Base-by-base conservation (phyloP, 495 filamentous ascomycete genomes). In the Annulohypoxylon bovei region DNA sequence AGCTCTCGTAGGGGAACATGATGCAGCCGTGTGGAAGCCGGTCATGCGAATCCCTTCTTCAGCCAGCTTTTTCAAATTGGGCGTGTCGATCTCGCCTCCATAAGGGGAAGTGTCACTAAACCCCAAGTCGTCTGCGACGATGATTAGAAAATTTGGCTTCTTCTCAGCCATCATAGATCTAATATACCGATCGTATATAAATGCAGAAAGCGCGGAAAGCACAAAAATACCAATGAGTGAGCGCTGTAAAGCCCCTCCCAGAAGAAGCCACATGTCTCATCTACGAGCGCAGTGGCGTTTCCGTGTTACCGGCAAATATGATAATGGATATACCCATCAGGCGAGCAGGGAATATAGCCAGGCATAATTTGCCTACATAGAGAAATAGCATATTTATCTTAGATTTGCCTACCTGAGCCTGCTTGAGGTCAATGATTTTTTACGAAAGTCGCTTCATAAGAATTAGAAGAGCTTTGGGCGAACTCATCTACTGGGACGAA, bases 91-190 rank as follows among this genome's bases (percentile, higher is more conserved):
- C 78, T 89, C 88, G 72, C 85, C 82, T 62, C 88, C 88, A 67
- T 87, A 90, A 70, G 83, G 87, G 56, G 82, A 81, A 52, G 87
- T 82, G 63, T 89, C 88, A 35, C 83, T 86, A 80, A 87, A 90
- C 57, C 88, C 85, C n/a, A 89, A 78, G 71, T 90, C 87, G 73
- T 90, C 87, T 59, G 85, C 87, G 49, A 88, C 83, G 53, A 89
- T 82, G 62, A 90, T 78, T 57, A 89, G 83, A 76, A 90, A 86
- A 70, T 88, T 89, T 0, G 65, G 64, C 50, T 70, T 56, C 33
- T 72, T 66, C 47, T 69, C 44, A 25, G 59, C 52, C 70, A 68
- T 73, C 5, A 39, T 69, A 16, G 59, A 62, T 53, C 49, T 46
- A 39, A 59, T 12, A 55, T 55, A 46, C 30, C 25, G 39, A 47